A percentile compares a stretch with the other conserved stretches of the same genome.
Conservation (phyloP, 2,329 filamentous ascomycete species). For the Thielaviopsis musarum region DNA sequence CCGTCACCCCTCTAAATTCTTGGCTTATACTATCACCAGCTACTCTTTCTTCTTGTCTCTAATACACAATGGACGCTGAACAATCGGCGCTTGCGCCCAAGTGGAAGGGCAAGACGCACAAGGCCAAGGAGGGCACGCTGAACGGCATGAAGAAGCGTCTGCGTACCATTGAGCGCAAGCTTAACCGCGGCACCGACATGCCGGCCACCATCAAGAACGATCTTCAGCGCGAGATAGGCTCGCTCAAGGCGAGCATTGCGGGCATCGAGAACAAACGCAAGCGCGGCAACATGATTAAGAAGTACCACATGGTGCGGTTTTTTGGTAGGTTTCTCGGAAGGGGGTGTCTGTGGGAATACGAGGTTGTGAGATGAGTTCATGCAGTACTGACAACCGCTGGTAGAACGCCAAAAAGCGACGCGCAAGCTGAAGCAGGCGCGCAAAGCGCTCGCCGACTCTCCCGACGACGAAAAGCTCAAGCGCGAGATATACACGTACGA, state of each 20-base stretch:
- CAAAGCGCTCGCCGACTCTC: slow-evolving; percentile 36
- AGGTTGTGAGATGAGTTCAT: not conserved
- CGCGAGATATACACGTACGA: slow-evolving; percentile 48
- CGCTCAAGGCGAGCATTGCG: slow-evolving; percentile 46
- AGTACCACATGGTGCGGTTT: slow-evolving; percentile 72
- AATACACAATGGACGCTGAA: not conserved
- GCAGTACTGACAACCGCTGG: not conserved
- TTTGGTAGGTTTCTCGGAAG: slow-evolving; percentile 42
- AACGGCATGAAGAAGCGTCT: slow-evolving; percentile 55
- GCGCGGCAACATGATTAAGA: slow-evolving; percentile 53
- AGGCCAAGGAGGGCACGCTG: slow-evolving; percentile 30
- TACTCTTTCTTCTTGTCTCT: not conserved
- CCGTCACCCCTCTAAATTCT: not conserved
- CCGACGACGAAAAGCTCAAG: slow-evolving; percentile 35
- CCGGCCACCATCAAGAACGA: slow-evolving; percentile 52
- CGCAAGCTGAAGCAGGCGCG: slow-evolving; percentile 46
- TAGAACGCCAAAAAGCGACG: slow-evolving; percentile 57
- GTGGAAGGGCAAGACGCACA: slow-evolving; percentile 23
- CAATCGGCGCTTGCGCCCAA: slow-evolving; percentile 16
- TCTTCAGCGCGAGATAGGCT: slow-evolving; percentile 53
- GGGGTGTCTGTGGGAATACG: not conserved
- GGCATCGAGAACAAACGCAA: slow-evolving; percentile 42
- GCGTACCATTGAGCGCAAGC: slow-evolving; percentile 49
- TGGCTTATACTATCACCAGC: not conserved
- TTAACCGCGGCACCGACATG: slow-evolving; percentile 43